Evolutionary conservation across 352 stramenopile species (phyloP), one percentile per base, ranked within the genome.

Genomic region (Sclerospora graminicola): DNA sequence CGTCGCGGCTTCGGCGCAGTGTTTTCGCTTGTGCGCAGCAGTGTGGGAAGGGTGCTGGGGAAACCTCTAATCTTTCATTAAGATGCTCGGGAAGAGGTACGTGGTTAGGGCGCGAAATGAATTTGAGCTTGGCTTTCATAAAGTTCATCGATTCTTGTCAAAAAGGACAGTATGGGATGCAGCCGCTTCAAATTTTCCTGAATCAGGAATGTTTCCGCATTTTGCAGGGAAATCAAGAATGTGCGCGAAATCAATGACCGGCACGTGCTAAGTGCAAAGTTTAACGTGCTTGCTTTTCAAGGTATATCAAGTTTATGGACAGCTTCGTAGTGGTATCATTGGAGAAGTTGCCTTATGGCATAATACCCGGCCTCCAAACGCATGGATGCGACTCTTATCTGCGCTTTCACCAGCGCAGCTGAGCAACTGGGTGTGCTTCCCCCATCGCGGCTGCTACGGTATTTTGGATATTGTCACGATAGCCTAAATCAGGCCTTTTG

Each of bases 11-110:
- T 67, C 52, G 31, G 41, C 47, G 39, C 50, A 52, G 45, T 40
- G 38, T 45, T 63, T 69, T 66, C 38, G 54, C 54, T 61, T 59
- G 41, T 66, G 57, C 48, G 46, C 42, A 41, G 32, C 50, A 47
- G 38, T 35, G 13, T 37, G 32, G 48, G 53, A 63, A 64, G 18
- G 45, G 49, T 51, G 56, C 54, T 42, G 31, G 31, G 21, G 29
- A 19, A 14, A 40, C 37, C 34, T 37, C 8, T 23, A 15, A 26
- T 30, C 2, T 4, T 21, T 48, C 15, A 48, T 45, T 16, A n/a
- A 15, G 8, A 58, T 54, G 50, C 41, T 27, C 1, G 13, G 31
- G 13, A 28, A 18, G 0, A 49, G 45, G 34, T n/a, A 11, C 3
- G n/a, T 21, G 31, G 13, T 13, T 37, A 19, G 31, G 15, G 13